phyloP scores from a whole-genome alignment of 2,329 filamentous ascomycete species.

The Ramularia endophylla region DNA sequence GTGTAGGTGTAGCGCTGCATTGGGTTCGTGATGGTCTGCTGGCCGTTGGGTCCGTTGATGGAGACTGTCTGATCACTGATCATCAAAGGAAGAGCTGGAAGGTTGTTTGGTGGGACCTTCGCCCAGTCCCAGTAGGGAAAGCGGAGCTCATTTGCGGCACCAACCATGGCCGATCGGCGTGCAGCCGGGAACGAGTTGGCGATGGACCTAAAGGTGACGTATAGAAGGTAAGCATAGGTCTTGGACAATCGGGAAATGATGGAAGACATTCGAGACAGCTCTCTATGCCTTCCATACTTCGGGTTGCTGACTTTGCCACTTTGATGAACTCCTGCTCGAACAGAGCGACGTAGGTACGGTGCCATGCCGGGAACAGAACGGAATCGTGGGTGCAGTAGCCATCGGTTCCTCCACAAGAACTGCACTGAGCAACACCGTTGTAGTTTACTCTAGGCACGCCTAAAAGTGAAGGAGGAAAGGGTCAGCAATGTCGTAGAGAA shows the following conservation, averaged over 20 bases:
- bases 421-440: slow-evolving; percentile 26
- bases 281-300: no score
- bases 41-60: slow-evolving; percentile 18
- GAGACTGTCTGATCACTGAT: slow-evolving; percentile 18
- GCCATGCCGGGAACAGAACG: slow-evolving; percentile 31
- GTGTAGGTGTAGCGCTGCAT: slow-evolving; percentile 21
- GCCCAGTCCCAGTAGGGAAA: slow-evolving; percentile 30
- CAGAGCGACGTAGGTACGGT: slow-evolving; percentile 29
- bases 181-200: slow-evolving; percentile 21
- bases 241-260: no score
- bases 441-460: slow-evolving; percentile 27
- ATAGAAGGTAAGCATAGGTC: no score
- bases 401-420: slow-evolving; percentile 21
- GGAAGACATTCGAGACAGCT: no score
- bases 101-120: slow-evolving; percentile 11
- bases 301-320: slow-evolving; percentile 23
- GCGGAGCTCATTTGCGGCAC: slow-evolving; percentile 19
- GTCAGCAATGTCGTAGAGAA: no score
- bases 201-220: no score
- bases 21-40: slow-evolving; percentile 25
- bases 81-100: slow-evolving; percentile 14
- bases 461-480: no score
- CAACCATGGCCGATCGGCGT: slow-evolving; percentile 14
- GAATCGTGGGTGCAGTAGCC: slow-evolving; percentile 34
- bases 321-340: slow-evolving; percentile 30